Conservation (phyloP, 2,329 filamentous ascomycete genomes). For the Cryphonectria radicalis region DNA sequence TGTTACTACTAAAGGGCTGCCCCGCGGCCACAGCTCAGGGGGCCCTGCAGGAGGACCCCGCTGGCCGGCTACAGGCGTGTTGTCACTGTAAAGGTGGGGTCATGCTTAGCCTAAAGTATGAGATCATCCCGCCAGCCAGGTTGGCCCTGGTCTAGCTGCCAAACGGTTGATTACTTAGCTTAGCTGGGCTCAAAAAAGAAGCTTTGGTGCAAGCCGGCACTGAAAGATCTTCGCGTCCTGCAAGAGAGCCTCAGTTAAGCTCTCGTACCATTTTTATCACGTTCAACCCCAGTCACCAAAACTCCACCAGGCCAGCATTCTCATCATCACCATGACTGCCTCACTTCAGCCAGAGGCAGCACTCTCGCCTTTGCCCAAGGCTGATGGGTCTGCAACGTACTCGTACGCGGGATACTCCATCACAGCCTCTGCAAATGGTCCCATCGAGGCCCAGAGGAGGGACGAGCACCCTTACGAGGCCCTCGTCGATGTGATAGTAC, state of each 20-base stretch:
- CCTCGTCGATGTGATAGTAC: slow-evolving; percentile 84
- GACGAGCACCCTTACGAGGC: slow-evolving; percentile 94
- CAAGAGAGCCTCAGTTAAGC: neutral
- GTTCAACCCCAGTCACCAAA: neutral
- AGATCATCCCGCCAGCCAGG: slow-evolving; percentile 21
- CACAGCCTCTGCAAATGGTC: slow-evolving; percentile 87
- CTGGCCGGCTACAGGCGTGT: slow-evolving; percentile 20
- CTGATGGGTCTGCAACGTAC: slow-evolving; percentile 82
- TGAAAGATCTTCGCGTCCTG: slow-evolving; percentile 17
- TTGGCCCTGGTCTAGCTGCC: slow-evolving; percentile 9
- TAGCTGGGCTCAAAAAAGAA: neutral
- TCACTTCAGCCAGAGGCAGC: slow-evolving; percentile 54
- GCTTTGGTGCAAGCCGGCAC: neutral
- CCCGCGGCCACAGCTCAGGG: slow-evolving; percentile 1
- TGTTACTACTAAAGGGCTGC: neutral
- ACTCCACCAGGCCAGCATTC: slow-evolving; percentile 21
- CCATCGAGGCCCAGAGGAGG: slow-evolving; percentile 84
- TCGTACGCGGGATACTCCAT: slow-evolving; percentile 78
- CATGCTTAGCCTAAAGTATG: slow-evolving; percentile 26
- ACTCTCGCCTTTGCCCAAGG: slow-evolving; percentile 66
- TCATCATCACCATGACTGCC: slow-evolving; percentile 45
- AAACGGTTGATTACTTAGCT: neutral
- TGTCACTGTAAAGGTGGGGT: slow-evolving; percentile 16
- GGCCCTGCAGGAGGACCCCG: slow-evolving; percentile 13
- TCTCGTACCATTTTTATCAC: neutral